Evolutionary conservation across 495 filamentous ascomycete species (phyloP), one percentile per base, ranked within the genome.

Genomic region (Clavariopsis aquatica): DNA sequence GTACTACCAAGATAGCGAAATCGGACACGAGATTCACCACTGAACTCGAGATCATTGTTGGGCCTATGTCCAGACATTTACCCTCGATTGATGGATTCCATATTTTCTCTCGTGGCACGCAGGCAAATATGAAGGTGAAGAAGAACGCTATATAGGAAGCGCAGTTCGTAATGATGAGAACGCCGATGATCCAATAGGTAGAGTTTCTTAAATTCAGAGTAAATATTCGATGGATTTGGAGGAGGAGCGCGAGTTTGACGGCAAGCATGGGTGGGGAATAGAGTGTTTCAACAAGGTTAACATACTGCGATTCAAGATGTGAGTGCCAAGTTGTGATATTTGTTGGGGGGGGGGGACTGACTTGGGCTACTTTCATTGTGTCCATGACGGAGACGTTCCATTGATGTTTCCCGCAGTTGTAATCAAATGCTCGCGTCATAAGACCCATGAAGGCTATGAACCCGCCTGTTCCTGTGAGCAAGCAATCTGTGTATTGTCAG

Each of bases 191-290:
- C 58, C 69, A 65, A 34, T 58, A 72, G 34, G 43, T 41, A 13
- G 38, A 34, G 45, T 69, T 58, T 20, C 57, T 69, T 12, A 57
- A 4, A 24, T 53, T 41, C n/a, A 60, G 28, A 13, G 46, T 51
- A 60, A 72, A 73, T 22, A 73, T 65, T 13, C 71, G 60, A 23
- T 58, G 2, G 41, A 57, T 58, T 52, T 65, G 53, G 24, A 65
- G 29, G 19, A 65, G 46, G 1, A 65, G 12, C 1, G 53, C 55
- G 45, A 65, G 22, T 45, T 65, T 65, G 27, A 47, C 53, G 43
- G 24, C 19, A 29, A 65, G 45, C 54, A 59, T 59, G 1, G 34
- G 27, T 1, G 43, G 53, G 0, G 49, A 36, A 56, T 72, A 70
- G 10, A 68, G 22, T 20, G 66, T 62, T 20, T 68, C 52, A 13